Evolutionary conservation across 2,329 filamentous ascomycete species (phyloP), one percentile per base, ranked within the genome.

Genomic region (Pseudopithomyces maydicus): DNA sequence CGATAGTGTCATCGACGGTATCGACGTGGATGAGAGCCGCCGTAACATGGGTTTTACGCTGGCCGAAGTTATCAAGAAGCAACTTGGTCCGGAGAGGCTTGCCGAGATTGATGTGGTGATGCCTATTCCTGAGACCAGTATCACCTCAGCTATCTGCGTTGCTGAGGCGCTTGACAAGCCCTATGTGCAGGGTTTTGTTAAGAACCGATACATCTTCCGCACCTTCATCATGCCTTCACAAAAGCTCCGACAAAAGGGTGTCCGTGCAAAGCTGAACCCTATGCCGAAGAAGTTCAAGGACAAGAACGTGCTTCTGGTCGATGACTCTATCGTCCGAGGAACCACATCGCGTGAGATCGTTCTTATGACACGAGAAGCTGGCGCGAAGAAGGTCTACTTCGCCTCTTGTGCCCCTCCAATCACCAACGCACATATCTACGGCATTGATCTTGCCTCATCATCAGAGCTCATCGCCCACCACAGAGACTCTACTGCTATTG

Each of bases 211-310:
- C 74, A 89, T 96, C 58, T 92, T 91, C 82, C 85, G 91, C 48
- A 96, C 91, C 0, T 95, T 94, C 74, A 94, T 92, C 72, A 90
- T 91, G 88, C 88, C 93, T 1, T 90, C 89, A 26, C 93, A 97
- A 75, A 86, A 86, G 65, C 85, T 88, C 17, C 84, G 93, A 3
- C 87, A 95, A 69, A 94, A 94, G 78, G 90, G 91, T 64, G 92
- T 98, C 10, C 88, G 94, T 3, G 86, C 93, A 47, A 98, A 98
- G 79, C 83, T 98, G 38, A 94, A 90, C 58, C 87, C 93, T 19
- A 96, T 97, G 77, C 86, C 88, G 23, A 87, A 88, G 36, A 92
- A 97, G 72, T 97, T 97, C 77, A 82, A 88, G 55, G 91, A 85
- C 64, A 88, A 90, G 67, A 90, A 88, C 57, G 90, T 98, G 7